These are phyloP conservation scores for Malus sylvestris DNA, from an alignment of 306 rosid genomes.

Conservation along the genomic window DNA sequence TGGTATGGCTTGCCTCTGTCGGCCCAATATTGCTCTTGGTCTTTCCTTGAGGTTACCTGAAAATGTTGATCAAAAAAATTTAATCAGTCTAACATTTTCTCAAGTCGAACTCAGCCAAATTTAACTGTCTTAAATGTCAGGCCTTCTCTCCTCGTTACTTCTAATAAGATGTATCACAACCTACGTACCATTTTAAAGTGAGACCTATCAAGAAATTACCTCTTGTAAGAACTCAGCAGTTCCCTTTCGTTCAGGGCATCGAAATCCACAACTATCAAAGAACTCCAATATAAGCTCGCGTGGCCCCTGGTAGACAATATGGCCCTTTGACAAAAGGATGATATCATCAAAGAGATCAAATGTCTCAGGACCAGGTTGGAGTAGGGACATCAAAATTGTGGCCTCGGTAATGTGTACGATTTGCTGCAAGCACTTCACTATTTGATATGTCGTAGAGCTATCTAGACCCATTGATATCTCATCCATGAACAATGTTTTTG, in stretches of 20 bases:
- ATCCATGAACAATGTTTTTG: constrained; percentile 35
- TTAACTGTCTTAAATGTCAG: no score
- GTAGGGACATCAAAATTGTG: constrained; percentile 75
- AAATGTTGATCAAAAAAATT: background rate
- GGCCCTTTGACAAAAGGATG: constrained; percentile 67
- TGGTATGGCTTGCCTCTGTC: constrained; percentile 45
- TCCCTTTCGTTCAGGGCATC: constrained; percentile 85
- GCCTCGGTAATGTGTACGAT: constrained; percentile 64
- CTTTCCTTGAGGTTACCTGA: constrained; percentile 88
- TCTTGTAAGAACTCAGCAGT: constrained; percentile 90
- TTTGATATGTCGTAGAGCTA: constrained; percentile 88
- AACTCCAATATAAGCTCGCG: constrained; percentile 50
- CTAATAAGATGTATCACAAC: background rate
- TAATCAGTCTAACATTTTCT: background rate
- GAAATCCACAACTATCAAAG: constrained; percentile 66
- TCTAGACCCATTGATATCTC: constrained; percentile 96
- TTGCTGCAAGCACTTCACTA: constrained; percentile 82
- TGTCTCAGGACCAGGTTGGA: constrained; percentile 94
- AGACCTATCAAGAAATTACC: constrained; percentile 28
- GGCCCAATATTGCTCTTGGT: constrained; percentile 91
- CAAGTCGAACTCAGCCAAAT: no score
- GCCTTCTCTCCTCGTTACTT: no score
- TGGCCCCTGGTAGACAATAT: constrained; percentile 76
- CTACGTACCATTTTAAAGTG: background rate
- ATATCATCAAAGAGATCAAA: constrained; percentile 85